These are phyloP conservation scores for Chlorella sp. DNA, from an alignment of 139 green algal species.

Conservation along the genomic window DNA sequence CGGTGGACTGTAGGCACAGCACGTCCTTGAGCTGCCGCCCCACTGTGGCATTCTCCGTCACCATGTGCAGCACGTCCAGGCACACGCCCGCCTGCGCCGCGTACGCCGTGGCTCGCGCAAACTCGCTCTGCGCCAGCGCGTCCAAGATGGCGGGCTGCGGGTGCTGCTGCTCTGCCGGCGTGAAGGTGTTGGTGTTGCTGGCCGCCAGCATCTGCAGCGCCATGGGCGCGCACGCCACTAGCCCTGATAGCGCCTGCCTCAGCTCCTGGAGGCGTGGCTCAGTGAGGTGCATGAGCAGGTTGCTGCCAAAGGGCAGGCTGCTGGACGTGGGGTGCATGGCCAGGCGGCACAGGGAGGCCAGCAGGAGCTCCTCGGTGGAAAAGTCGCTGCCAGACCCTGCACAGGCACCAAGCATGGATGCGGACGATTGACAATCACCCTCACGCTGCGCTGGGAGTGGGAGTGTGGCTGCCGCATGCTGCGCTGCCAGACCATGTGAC, in stretches of 20 bases:
- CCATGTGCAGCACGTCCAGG: conserved; percentile 9
- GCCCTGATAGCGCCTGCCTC: conserved; percentile 4
- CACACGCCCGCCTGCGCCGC: not conserved
- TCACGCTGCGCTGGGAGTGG: no score
- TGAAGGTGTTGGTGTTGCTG: not conserved
- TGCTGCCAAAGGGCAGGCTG: not conserved
- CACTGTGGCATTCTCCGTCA: conserved; percentile 5
- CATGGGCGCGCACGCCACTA: conserved; percentile 5
- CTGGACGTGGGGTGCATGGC: conserved; percentile 11
- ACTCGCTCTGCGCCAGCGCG: not conserved
- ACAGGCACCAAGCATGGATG: not conserved
- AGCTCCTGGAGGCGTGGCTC: conserved; percentile 11
- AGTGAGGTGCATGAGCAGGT: conserved; percentile 11
- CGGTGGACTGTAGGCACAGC: not conserved
- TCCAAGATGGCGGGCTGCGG: not conserved
- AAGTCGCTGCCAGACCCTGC: conserved; percentile 30
- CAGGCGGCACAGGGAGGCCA: conserved; percentile 28
- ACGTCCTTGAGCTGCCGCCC: not conserved
- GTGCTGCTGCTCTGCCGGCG: not conserved
- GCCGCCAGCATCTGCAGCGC: conserved; percentile 3
- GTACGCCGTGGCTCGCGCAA: not conserved
- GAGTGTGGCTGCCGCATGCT: no score
- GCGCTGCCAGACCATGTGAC: no score
- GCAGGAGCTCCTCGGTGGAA: conserved; percentile 34
- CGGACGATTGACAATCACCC: no score